phyloP scores from a whole-genome alignment of 2,329 filamentous ascomycete species.

The Monilinia aucupariae region DNA sequence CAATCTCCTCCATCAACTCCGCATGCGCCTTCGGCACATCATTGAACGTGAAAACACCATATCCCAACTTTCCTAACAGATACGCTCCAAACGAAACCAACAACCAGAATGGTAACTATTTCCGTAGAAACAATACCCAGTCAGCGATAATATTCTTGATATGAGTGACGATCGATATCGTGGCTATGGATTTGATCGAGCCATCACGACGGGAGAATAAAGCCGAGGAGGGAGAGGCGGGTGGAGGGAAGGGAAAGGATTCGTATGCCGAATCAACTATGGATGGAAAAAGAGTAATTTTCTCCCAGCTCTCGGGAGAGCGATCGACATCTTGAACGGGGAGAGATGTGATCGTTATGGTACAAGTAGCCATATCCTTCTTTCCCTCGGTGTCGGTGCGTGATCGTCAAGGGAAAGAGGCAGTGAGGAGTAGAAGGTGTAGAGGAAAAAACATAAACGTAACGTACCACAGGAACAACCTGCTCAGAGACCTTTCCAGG shows the following conservation, averaged over 20 bases:
- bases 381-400: constrained; percentile 7
- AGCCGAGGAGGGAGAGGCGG: constrained; percentile 7
- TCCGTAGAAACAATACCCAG: constrained; percentile 13
- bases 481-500: constrained; percentile 73
- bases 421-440: neutral
- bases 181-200: constrained; percentile 8
- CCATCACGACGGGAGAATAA: constrained; percentile 13
- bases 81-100: constrained; percentile 88
- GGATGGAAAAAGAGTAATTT: neutral
- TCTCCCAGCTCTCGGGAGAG: constrained; percentile 10
- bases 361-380: constrained; percentile 12
- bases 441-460: neutral
- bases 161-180: constrained; percentile 12
- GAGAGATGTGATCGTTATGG: constrained; percentile 1
- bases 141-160: constrained; percentile 15
- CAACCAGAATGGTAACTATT: constrained; percentile 84
- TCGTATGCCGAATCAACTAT: constrained; percentile 10
- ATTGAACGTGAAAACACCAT: constrained; percentile 93
- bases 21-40: constrained; percentile 87
- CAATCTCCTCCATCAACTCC: constrained; percentile 82
- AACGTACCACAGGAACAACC: constrained; percentile 80
- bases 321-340: neutral
- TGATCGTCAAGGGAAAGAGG: constrained; percentile 2
- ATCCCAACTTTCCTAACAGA: constrained; percentile 85
- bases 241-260: constrained; percentile 16